Base-by-base conservation (phyloP, 495 filamentous ascomycete species). In the Talaromyces borbonicus region DNA sequence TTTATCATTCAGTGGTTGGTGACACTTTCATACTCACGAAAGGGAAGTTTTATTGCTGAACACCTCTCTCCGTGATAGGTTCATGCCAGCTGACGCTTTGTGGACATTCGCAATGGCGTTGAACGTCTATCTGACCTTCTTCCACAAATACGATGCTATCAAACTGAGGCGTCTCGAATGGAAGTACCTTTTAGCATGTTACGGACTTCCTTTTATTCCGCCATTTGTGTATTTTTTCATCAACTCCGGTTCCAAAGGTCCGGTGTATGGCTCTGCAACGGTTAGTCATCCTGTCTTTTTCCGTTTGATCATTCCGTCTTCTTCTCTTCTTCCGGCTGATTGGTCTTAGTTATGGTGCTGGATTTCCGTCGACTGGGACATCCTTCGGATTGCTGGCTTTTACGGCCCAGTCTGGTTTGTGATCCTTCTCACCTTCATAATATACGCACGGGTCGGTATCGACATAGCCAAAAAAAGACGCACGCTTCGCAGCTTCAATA, bases 121-220 rank as follows among this genome's bases (percentile, higher is more conserved):
- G 48, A 95, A 94, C 55, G 87, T 95, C 49, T 87, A 85, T 55
- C 66, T 93, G 15, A 90, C 86, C 12, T 89, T 95, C 53, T 92
- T 90, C 60, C 73, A 73, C 52, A 80, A 81, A 49, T 90, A 81
- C 56, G 77, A 81, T 40, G 78, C 82, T 0, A 63, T 74, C 2
- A 72, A 78, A 45, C 72, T 95, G 39, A 77, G 80, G 2, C 67
- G 57, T 12, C 70, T 90, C 50, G 88, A 95, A 56, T 74, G 78
- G 51, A 78, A 73, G 44, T 93, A 95, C 50, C 54, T 87, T 1
- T 12, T 83, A 6, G 59, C 67, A 47, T 90, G 85, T 63, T 93
- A 92, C 48, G 88, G 87, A 0, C 46, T 85, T 2, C 85, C 88
- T 0, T 77, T 87, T 32, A 63, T 88, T 20, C 80, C 84, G 2